Percentiles rank a stretch among this genome's conserved stretches.
Evolutionary conservation across 2,329 filamentous ascomycete genomes (phyloP).

Genomic region (Colletotrichum shisoi): DNA sequence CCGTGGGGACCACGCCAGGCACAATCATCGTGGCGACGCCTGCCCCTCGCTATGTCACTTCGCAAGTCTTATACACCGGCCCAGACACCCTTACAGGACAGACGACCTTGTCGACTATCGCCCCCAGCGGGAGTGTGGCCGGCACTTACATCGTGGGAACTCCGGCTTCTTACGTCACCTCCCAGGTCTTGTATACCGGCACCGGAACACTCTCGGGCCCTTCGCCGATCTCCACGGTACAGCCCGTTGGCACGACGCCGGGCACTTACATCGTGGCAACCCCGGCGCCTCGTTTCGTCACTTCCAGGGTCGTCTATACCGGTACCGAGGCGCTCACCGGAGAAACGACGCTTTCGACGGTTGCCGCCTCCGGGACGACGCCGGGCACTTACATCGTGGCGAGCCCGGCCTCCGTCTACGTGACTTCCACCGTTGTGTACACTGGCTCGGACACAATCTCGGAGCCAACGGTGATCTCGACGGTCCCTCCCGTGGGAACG

Average conservation of each 20-base stretch:
- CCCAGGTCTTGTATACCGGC: conserved; percentile 11
- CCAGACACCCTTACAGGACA: conserved; percentile 3
- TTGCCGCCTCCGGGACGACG: conserved; percentile 14
- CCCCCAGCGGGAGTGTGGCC: not conserved
- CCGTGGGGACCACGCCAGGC: conserved; percentile 14
- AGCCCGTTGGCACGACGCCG: conserved; percentile 22
- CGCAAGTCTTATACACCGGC: conserved; percentile 13
- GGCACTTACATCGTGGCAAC: conserved; percentile 28
- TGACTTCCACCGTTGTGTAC: conserved; percentile 11
- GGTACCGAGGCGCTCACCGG: conserved; percentile 25
- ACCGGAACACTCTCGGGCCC: conserved; percentile 4
- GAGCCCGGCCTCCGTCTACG: conserved; percentile 11
- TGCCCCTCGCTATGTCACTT: conserved; percentile 19
- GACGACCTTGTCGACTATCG: conserved; percentile 12
- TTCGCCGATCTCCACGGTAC: conserved; percentile 27
- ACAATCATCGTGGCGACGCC: conserved; percentile 30
- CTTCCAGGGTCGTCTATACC: conserved; percentile 9
- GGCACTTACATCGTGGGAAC: conserved; percentile 26
- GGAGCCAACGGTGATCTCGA: conserved; percentile 13
- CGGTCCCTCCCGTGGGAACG: conserved; percentile 10
- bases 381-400: conserved; percentile 33
- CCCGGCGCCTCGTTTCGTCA: conserved; percentile 17
- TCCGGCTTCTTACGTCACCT: conserved; percentile 8
- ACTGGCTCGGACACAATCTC: conserved; percentile 9
- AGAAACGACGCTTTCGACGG: conserved; percentile 18